phyloP scores from a whole-genome alignment of 768 basidiomycete genomes.

The Tubosaeta sp. region DNA sequence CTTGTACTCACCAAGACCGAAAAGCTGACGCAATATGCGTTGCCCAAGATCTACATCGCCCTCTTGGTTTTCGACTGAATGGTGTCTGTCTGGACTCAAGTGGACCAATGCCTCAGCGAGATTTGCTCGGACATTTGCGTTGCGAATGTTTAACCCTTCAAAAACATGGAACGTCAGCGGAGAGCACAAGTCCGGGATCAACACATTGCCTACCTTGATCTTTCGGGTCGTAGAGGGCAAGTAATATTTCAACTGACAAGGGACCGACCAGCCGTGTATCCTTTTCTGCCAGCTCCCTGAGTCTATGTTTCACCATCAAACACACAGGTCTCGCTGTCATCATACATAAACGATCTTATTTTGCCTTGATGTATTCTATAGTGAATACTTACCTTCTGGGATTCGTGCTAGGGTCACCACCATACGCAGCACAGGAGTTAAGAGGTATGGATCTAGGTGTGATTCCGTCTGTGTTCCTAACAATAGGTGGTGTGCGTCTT shows the following conservation, averaged over 20 bases:
- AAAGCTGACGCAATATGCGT: constrained; percentile 6
- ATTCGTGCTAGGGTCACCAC: constrained; percentile 14
- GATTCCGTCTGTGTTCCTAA: not conserved
- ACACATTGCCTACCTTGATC: constrained; percentile 1
- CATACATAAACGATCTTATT: too few species aligned
- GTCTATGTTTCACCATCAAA: constrained; percentile 6
- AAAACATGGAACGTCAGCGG: not conserved
- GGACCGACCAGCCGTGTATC: constrained; percentile 9
- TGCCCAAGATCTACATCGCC: not conserved
- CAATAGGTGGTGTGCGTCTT: not conserved
- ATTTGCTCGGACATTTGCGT: constrained; percentile 13
- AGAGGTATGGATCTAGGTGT: constrained; percentile 4
- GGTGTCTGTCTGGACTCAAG: not conserved
- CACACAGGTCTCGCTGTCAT: not conserved
- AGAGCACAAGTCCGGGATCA: not conserved
- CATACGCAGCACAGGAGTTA: constrained; percentile 18
- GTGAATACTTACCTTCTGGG: constrained; percentile 9
- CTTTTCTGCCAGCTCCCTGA: constrained; percentile 13
- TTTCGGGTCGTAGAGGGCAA: constrained; percentile 7
- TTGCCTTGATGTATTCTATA: not conserved
- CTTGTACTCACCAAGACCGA: constrained; percentile 14
- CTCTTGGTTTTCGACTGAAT: not conserved
- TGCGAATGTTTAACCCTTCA: constrained; percentile 9
- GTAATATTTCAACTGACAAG: constrained; percentile 18
- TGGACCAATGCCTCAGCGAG: constrained; percentile 13